Evolutionary conservation across 2,329 filamentous ascomycete genomes (phyloP).

Genomic region (Fusarium tupiense): DNA sequence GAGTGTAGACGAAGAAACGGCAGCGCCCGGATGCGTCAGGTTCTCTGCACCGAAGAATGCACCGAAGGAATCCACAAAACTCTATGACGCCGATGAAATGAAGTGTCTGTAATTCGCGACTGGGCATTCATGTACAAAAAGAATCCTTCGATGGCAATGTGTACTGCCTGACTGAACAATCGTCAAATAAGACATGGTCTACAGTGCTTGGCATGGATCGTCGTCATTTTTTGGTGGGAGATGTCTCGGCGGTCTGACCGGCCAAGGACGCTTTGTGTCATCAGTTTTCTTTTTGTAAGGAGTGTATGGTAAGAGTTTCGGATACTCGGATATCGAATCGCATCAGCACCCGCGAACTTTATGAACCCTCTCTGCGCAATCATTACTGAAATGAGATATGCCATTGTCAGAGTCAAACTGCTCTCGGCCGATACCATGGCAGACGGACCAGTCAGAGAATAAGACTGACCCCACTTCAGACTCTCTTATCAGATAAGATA

Average conservation of each 20-base stretch:
- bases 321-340: background rate
- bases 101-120: background rate
- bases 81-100: constrained; percentile 2
- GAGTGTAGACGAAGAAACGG: background rate
- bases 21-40: background rate
- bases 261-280: background rate
- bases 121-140: background rate
- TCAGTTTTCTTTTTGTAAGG: background rate
- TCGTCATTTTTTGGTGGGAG: background rate
- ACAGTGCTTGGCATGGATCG: background rate
- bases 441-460: background rate
- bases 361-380: background rate
- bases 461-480: background rate
- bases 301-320: background rate
- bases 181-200: background rate
- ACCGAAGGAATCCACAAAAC: background rate
- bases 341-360: rapidly evolving
- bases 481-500: background rate
- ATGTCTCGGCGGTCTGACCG: background rate
- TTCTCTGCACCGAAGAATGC: constrained; percentile 20
- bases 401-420: background rate
- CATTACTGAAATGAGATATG: too few relatives aligned
- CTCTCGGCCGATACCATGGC: background rate
- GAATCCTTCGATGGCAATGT: background rate
- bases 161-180: background rate